Evolutionary conservation across 75 land plant species (phyloP).

Genomic region (Ceratopteris richardii): DNA sequence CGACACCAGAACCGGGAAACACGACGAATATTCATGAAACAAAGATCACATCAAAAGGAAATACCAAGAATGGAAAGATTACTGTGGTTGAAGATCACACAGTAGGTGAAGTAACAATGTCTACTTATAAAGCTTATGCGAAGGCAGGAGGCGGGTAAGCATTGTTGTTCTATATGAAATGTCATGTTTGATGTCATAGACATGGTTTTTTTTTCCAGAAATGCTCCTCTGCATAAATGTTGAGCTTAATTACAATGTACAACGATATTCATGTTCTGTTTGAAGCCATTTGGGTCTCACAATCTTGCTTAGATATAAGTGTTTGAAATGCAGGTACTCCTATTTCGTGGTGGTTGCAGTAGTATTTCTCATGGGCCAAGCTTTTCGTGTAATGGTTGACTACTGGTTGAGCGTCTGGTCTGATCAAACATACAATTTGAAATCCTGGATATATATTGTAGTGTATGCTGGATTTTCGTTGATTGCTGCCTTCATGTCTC

Average conservation of each 20-base stretch:
- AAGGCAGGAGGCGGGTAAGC: slow-evolving; percentile 20
- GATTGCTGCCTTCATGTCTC: slow-evolving; percentile 10
- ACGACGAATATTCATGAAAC: too few relatives aligned
- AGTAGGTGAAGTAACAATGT: slow-evolving; percentile 13
- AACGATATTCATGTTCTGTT: neutral
- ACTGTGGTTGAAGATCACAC: slow-evolving; percentile 22
- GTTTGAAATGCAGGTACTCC: slow-evolving; percentile 9
- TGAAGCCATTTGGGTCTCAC: neutral
- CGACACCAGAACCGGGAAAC: too few relatives aligned
- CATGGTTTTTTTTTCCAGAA: too few relatives aligned
- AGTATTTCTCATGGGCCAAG: slow-evolving; percentile 11
- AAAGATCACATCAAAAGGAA: too few relatives aligned
- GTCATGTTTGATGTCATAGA: too few relatives aligned
- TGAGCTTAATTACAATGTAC: too few relatives aligned
- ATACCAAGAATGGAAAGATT: too few relatives aligned
- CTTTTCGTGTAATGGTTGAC: slow-evolving; percentile 27
- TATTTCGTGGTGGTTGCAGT: slow-evolving; percentile 11
- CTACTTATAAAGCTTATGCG: slow-evolving; percentile 18
- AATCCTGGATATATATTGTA: slow-evolving; percentile 9
- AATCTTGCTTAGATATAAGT: neutral
- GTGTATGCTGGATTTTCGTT: slow-evolving; percentile 16
- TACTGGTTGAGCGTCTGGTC: slow-evolving; percentile 31
- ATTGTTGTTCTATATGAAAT: too few relatives aligned
- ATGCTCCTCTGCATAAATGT: too few relatives aligned
- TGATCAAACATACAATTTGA: slow-evolving; percentile 13